Evolutionary conservation across 2,329 filamentous ascomycete genomes (phyloP).

Genomic region (Pestalotiopsis sp.): DNA sequence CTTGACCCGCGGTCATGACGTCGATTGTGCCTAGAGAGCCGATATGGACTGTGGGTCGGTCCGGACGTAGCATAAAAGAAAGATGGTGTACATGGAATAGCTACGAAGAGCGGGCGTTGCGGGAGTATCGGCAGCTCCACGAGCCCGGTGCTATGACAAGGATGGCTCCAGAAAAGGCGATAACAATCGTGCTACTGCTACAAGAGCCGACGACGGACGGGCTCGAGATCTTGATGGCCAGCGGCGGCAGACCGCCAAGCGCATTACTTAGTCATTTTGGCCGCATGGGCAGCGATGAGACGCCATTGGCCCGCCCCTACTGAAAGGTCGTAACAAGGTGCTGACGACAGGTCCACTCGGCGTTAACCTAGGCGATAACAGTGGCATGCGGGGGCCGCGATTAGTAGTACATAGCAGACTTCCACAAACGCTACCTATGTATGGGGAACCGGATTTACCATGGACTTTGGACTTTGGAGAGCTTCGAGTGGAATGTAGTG

Average conservation of each 20-base stretch:
- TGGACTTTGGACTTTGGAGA: neutral
- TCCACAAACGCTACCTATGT: neutral
- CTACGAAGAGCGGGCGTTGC: neutral
- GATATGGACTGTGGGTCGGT: neutral
- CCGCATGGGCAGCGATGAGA: neutral
- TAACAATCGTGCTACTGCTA: neutral
- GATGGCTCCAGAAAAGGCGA: neutral
- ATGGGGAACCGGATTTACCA: neutral
- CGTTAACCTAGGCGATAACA: slow-evolving; percentile 7
- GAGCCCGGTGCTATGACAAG: neutral
- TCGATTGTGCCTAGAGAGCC: neutral
- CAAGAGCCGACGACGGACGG: too few relatives aligned
- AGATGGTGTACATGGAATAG: neutral
- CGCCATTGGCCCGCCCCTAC: neutral
- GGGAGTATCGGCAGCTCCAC: neutral
- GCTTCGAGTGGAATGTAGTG: neutral
- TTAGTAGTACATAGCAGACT: neutral
- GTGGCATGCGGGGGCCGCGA: neutral
- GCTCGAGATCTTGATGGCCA: neutral
- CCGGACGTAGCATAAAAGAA: neutral
- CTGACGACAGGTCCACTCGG: slow-evolving; percentile 3
- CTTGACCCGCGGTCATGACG: neutral
- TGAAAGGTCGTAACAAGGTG: slow-evolving; percentile 5
- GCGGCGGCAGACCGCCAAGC: neutral
- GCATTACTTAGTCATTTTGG: neutral